Base-by-base conservation (phyloP, 2,329 filamentous ascomycete genomes). In the Metarhizium sp. region DNA sequence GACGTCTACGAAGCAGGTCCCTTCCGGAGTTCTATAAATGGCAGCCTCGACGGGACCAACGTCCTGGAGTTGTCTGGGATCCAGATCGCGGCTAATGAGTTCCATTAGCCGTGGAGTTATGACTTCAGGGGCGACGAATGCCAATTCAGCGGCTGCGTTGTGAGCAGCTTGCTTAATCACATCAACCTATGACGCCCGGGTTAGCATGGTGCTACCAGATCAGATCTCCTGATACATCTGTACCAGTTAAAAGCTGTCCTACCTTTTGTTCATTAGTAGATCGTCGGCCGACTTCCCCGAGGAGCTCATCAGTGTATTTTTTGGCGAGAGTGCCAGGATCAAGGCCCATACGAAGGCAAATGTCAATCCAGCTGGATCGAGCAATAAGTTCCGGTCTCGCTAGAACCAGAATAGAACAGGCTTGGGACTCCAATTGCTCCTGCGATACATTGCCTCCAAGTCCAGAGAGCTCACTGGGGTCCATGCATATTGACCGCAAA, bases 1-100 rank as follows among this genome's bases (percentile, higher is more conserved):
- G 0, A 97, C 89, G 70, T 99, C 94, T 20, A 99, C 79, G 63
- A 95, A 97, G 14, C 86, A 81, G 1, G 87, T 92, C 2, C 91
- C 92, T 68, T 95, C 90, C 1, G 91, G 87, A 0, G 92, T 96
- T 48, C 90, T 85, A 69, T 92, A 94, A 57, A 99, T 97, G 16
- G 91, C 92, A 32, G 91, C 90, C 69, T 99, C 94, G 2, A 90
- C 86, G 11, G 91, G 88, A 0, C 91, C 90, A 59, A 96, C 79
- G 25, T 82, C 79, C 13, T 82, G 77, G 3, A 96, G 76, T 57
- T 89, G 85, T 47, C 78, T 72, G 1, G 83, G 78, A 59, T 91
- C 78, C 20, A 99, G 77, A 68, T 97, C 91, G 32, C 79, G 71
- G 54, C 79, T 76, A 52, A 99, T 84, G 50, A 94, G 82, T 32